A percentile compares a stretch with the other conserved stretches of the same genome.
Evolutionary conservation across 331 rosid species (phyloP).

Genomic region (Cydonia oblonga): DNA sequence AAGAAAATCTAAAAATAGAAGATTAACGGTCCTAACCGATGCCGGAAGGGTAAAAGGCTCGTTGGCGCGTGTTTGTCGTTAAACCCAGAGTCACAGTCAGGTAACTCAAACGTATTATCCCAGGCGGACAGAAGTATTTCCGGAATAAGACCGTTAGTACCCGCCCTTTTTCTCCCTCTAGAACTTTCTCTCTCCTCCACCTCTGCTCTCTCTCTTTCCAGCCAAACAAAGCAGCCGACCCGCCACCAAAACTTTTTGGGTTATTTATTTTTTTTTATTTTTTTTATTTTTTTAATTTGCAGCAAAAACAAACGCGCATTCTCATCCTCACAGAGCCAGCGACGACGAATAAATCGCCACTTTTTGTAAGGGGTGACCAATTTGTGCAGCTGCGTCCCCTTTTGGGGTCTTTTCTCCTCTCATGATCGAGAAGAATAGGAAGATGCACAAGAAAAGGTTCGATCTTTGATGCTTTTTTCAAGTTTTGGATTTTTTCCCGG

Average conservation of each 20-base stretch:
- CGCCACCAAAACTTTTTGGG: background rate
- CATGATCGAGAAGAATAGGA: background rate
- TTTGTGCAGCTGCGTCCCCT: background rate
- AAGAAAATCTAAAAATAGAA: background rate
- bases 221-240: background rate
- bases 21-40: too few species aligned
- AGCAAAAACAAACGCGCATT: conserved; percentile 1
- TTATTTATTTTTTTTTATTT: background rate
- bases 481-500: background rate
- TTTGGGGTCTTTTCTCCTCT: background rate
- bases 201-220: background rate
- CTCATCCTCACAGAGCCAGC: background rate
- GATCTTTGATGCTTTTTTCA: background rate
- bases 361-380: background rate
- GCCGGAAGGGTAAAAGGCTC: background rate
- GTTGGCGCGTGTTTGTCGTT: background rate
- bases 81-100: background rate
- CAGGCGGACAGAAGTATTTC: background rate
- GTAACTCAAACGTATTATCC: background rate
- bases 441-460: background rate
- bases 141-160: background rate
- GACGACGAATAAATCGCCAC: background rate
- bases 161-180: background rate
- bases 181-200: background rate
- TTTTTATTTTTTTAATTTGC: background rate